These are phyloP conservation scores for Rhizopogon vulgaris DNA, from an alignment of 768 basidiomycete species.

Conservation along the genomic window DNA sequence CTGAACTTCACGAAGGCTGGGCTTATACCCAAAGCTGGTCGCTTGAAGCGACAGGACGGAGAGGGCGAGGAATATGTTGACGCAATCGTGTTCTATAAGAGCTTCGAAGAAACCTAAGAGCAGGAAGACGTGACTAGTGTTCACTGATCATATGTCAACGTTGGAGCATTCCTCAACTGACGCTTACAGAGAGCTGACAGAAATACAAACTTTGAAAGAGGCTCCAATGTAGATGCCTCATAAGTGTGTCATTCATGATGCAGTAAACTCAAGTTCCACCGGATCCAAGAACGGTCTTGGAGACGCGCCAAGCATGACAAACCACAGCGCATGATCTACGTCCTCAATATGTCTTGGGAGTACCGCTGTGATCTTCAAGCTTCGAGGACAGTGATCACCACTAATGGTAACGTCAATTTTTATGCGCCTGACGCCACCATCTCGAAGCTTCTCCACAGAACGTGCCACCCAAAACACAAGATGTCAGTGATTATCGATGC, in stretches of 20 bases:
- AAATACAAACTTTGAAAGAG: not conserved
- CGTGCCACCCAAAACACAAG: not conserved
- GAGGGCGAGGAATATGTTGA: conserved; percentile 83
- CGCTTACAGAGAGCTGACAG: not conserved
- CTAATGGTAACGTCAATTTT: too few relatives aligned
- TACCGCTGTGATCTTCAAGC: not conserved
- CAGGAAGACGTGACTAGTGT: not conserved
- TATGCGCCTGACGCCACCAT: not conserved
- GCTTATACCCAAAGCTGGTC: conserved; percentile 68
- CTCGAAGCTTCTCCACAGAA: not conserved
- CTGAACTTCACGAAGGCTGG: conserved; percentile 79
- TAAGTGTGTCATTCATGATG: not conserved
- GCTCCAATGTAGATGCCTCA: not conserved
- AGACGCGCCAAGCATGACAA: not conserved
- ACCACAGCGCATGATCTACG: not conserved
- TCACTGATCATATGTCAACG: not conserved
- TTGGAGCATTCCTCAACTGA: not conserved
- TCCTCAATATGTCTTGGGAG: not conserved
- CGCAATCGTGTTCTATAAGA: conserved; percentile 80
- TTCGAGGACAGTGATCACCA: not conserved
- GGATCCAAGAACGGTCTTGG: not conserved
- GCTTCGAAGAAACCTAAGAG: conserved; percentile 41
- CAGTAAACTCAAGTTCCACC: not conserved
- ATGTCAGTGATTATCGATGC: conserved; percentile 4
- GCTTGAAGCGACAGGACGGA: conserved; percentile 61